Evolutionary conservation across 441 rosid genomes (phyloP).

Genomic region (Populus hybrid): DNA sequence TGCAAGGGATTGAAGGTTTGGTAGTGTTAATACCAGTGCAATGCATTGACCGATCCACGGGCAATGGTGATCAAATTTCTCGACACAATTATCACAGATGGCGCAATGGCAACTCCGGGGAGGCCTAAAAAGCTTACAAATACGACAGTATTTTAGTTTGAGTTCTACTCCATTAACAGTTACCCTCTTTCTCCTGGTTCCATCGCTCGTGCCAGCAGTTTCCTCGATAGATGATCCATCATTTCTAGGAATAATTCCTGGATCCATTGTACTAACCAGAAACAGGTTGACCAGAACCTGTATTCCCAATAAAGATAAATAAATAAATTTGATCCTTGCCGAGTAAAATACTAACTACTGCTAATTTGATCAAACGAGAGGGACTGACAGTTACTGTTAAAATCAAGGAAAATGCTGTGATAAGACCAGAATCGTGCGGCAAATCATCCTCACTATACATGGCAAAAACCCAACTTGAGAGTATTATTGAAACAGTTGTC

Average conservation of each 20-base stretch:
- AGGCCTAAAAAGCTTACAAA: slow-evolving; percentile 43
- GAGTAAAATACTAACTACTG: not conserved
- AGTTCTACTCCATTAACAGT: slow-evolving; percentile 34
- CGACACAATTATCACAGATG: slow-evolving; percentile 49
- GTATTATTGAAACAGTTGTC: slow-evolving; percentile 26
- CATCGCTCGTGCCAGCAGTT: slow-evolving; percentile 14
- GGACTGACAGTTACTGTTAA: slow-evolving; percentile 29
- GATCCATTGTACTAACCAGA: slow-evolving; percentile 36
- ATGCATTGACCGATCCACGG: slow-evolving; percentile 64
- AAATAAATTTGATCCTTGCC: not conserved
- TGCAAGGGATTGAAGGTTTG: too few species aligned
- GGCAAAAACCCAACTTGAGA: slow-evolving; percentile 41
- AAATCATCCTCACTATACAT: slow-evolving; percentile 25
- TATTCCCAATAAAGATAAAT: not conserved
- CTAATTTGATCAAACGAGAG: not conserved
- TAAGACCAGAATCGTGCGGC: slow-evolving; percentile 18
- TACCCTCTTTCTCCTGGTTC: slow-evolving; percentile 26
- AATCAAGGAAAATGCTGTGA: slow-evolving; percentile 16
- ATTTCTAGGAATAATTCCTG: slow-evolving; percentile 40
- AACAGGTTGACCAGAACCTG: slow-evolving; percentile 36
- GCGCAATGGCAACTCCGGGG: slow-evolving; percentile 56
- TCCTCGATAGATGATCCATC: slow-evolving; percentile 19
- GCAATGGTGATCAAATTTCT: slow-evolving; percentile 57
- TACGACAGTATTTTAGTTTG: slow-evolving; percentile 43
- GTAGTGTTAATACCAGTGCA: slow-evolving; percentile 35